These are phyloP conservation scores for Pseudopyricularia cyperi DNA, from an alignment of 2,329 filamentous ascomycete species.

Conservation along the genomic window DNA sequence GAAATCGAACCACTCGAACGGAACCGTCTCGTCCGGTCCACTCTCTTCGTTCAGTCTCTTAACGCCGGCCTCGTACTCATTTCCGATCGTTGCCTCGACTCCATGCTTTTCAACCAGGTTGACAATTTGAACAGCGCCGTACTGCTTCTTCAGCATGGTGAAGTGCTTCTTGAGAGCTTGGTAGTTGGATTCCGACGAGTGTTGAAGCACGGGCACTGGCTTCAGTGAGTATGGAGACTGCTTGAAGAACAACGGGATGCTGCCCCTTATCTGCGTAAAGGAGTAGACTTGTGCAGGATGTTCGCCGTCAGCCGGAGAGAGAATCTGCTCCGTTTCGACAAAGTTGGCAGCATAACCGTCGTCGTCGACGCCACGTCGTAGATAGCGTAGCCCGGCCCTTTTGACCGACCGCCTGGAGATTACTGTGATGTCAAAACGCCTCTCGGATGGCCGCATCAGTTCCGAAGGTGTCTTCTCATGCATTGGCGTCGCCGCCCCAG, in stretches of 20 bases:
- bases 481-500: slow-evolving; percentile 7
- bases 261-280: slow-evolving; percentile 78
- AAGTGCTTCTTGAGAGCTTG: slow-evolving; percentile 73
- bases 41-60: slow-evolving; percentile 52
- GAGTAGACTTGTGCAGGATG: slow-evolving; percentile 51
- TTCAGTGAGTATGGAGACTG: slow-evolving; percentile 91
- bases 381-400: slow-evolving; percentile 76
- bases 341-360: slow-evolving; percentile 78
- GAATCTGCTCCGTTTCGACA: slow-evolving; percentile 90
- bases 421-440: slow-evolving; percentile 66
- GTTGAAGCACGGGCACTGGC: slow-evolving; percentile 68
- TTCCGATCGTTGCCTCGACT: slow-evolving; percentile 66
- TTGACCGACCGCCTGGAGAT: slow-evolving; percentile 83
- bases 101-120: slow-evolving; percentile 84
- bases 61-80: slow-evolving; percentile 60
- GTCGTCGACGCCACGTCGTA: slow-evolving; percentile 82
- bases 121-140: slow-evolving; percentile 65
- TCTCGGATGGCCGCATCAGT: slow-evolving; percentile 29
- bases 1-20: slow-evolving; percentile 96
- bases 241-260: slow-evolving; percentile 89
- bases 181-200: slow-evolving; percentile 68
- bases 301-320: slow-evolving; percentile 43
- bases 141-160: slow-evolving; percentile 50
- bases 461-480: slow-evolving; percentile 15
- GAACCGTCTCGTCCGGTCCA: slow-evolving; percentile 28